phyloP scores from a whole-genome alignment of 352 stramenopile species.

The Phytophthora hibernalis region DNA sequence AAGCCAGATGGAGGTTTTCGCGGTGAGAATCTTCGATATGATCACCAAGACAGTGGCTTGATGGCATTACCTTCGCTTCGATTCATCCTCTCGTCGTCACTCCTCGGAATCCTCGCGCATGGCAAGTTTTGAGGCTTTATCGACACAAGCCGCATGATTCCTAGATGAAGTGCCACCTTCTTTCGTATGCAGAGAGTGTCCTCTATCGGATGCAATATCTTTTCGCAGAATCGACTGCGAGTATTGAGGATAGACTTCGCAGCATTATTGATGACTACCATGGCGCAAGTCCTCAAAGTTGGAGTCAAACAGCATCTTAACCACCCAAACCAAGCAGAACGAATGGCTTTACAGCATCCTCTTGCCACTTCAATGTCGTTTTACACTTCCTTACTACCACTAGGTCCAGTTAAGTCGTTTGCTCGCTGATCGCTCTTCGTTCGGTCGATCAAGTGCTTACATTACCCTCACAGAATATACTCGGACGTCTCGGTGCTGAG shows the following conservation, averaged over 20 bases:
- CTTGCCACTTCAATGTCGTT: conserved; percentile 14
- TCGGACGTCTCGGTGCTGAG: conserved; percentile 30
- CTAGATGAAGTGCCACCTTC: background rate
- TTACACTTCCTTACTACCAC: conserved; percentile 4
- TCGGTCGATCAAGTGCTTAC: conserved; percentile 3
- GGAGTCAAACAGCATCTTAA: background rate
- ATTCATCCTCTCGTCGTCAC: background rate
- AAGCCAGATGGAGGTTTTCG: conserved; percentile 9
- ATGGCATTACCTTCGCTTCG: conserved; percentile 11
- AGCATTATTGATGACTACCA: too few species aligned
- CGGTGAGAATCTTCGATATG: background rate
- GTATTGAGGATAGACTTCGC: too few species aligned
- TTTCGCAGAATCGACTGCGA: background rate
- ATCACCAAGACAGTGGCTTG: background rate
- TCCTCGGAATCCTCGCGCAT: background rate
- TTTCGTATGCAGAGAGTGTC: background rate
- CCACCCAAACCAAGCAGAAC: background rate
- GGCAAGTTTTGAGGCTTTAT: background rate
- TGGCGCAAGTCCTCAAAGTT: background rate
- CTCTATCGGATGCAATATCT: background rate
- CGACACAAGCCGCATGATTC: conserved; percentile 8
- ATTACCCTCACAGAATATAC: conserved; percentile 30
- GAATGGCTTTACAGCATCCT: too few species aligned
- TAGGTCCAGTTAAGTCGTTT: background rate
- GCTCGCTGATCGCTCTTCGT: conserved; percentile 1